These are phyloP conservation scores for Phytomonas francai DNA, from an alignment of 208 protist genomes.

Conservation along the genomic window DNA sequence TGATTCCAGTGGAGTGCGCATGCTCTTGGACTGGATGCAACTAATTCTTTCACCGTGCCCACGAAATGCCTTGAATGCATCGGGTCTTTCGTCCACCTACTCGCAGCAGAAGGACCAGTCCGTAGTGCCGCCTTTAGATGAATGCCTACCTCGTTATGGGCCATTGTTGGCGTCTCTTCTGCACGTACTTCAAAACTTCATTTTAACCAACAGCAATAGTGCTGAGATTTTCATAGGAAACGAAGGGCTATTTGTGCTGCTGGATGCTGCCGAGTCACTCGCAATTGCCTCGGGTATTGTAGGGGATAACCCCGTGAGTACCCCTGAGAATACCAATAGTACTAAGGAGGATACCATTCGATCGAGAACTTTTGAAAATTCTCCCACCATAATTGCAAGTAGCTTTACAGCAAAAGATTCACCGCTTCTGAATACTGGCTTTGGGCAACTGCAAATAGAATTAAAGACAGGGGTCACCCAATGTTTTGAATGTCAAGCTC, in stretches of 20 bases:
- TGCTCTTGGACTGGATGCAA: neutral
- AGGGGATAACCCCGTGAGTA: neutral
- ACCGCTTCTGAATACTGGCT: neutral
- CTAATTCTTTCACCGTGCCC: neutral
- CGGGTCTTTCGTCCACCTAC: neutral
- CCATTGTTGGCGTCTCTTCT: constrained; percentile 21
- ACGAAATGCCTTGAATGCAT: neutral
- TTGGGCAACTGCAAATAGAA: neutral
- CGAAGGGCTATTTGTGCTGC: constrained; percentile 22
- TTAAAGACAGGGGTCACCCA: neutral
- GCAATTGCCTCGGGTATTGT: constrained; percentile 11
- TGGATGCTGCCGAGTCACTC: constrained; percentile 15
- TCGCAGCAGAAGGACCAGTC: neutral
- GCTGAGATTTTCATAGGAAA: constrained; percentile 34
- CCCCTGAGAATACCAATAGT: neutral
- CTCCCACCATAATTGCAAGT: neutral
- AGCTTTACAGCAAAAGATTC: neutral
- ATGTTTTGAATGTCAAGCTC: neutral
- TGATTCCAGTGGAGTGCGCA: neutral
- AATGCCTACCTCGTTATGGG: neutral
- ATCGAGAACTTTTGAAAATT: neutral
- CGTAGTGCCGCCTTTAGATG: neutral
- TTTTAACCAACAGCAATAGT: constrained; percentile 22
- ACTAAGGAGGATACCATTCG: neutral
- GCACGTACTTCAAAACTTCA: constrained; percentile 19